A percentile compares a stretch with the other conserved stretches of the same genome.
These are phyloP conservation scores for Leccinum ponderosum DNA, from an alignment of 1,284 basidiomycete species.

Conservation along the genomic window DNA sequence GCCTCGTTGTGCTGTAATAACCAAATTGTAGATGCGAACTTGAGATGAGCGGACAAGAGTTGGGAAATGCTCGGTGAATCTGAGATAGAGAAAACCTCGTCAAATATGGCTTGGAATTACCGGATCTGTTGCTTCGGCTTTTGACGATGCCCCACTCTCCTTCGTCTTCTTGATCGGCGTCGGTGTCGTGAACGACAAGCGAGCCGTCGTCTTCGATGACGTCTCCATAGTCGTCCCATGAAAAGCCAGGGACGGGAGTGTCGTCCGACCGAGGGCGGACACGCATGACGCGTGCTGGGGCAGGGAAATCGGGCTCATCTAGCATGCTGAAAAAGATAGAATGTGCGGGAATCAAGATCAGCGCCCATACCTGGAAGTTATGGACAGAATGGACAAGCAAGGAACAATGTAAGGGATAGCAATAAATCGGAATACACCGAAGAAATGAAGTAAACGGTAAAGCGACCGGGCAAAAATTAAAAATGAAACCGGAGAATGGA, in stretches of 20 bases:
- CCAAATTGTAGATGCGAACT: conserved; percentile 77
- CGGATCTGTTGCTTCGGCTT: conserved; percentile 45
- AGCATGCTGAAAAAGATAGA: conserved; percentile 50
- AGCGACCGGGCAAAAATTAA: not conserved
- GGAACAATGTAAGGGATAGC: not conserved
- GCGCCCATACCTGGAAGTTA: not conserved
- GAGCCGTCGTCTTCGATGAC: conserved; percentile 43
- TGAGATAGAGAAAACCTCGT: conserved; percentile 53
- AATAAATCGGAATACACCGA: not conserved
- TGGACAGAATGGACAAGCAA: not conserved
- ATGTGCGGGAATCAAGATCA: conserved; percentile 16
- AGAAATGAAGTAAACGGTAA: not conserved
- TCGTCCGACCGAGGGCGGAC: conserved; percentile 56
- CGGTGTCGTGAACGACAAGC: conserved; percentile 41
- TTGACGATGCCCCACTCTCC: conserved; percentile 73
- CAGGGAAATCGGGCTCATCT: conserved; percentile 55
- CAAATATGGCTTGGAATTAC: conserved; percentile 61
- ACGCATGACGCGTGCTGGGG: conserved; percentile 61
- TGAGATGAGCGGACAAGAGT: conserved; percentile 38
- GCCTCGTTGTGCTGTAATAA: conserved; percentile 55
- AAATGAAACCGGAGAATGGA: not conserved
- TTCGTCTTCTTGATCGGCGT: conserved; percentile 48
- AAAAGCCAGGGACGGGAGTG: conserved; percentile 61
- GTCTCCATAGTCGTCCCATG: conserved; percentile 77
- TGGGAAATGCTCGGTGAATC: conserved; percentile 16